Evolutionary conservation across 2,329 filamentous ascomycete genomes (phyloP).

Genomic region (Ophiostoma sp.): DNA sequence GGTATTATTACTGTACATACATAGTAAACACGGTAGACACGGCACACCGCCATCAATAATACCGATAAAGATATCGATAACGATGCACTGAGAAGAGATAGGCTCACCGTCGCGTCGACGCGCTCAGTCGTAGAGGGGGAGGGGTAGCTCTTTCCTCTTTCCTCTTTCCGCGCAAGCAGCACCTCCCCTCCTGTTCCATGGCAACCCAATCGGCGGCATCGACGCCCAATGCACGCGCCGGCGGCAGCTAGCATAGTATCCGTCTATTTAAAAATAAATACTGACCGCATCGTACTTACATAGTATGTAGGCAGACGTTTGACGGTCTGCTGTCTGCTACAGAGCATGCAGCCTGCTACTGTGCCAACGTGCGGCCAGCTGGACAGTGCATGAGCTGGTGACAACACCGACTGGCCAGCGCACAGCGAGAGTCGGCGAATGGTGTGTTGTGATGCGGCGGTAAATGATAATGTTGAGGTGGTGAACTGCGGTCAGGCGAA

Average conservation of each 20-base stretch:
- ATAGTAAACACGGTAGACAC: neutral
- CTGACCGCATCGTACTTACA: neutral
- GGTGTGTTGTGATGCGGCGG: neutral
- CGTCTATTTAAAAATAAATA: neutral
- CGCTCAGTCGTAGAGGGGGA: conserved; percentile 9
- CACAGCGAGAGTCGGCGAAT: conserved; percentile 1
- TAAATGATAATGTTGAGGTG: neutral
- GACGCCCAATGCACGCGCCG: conserved; percentile 16
- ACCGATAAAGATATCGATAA: neutral
- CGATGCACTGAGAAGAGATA: neutral
- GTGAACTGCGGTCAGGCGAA: neutral
- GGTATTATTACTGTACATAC: too few species aligned
- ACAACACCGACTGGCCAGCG: conserved; percentile 18
- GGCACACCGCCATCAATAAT: neutral
- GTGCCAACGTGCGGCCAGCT: neutral
- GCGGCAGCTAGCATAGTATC: neutral
- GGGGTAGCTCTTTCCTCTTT: neutral
- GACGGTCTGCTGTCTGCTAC: too few species aligned
- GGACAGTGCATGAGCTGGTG: neutral
- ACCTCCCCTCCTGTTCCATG: conserved; percentile 8
- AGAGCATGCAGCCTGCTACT: neutral
- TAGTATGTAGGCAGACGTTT: too few species aligned
- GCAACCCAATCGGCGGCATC: conserved; percentile 12
- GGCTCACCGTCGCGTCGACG: conserved; percentile 5
- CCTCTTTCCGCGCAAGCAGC: neutral